Percentiles rank a stretch among this genome's conserved stretches.
Evolutionary conservation across 2,329 filamentous ascomycete genomes (phyloP).

Genomic region (Neofusicoccum cordaticola): DNA sequence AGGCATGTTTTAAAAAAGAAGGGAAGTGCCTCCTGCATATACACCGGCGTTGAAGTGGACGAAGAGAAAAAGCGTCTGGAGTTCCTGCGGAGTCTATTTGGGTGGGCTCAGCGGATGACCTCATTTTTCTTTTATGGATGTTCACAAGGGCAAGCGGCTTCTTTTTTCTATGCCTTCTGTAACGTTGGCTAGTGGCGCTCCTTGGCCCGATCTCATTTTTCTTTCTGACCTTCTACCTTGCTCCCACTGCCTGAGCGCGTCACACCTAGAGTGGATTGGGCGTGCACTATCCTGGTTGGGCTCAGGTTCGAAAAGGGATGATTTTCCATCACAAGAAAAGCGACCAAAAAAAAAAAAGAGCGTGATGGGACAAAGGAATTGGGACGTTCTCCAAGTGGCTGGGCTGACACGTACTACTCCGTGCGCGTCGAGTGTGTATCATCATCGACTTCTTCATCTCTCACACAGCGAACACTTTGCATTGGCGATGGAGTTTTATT

Average conservation of each 20-base stretch:
- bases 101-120: background rate
- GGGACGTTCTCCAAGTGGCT: background rate
- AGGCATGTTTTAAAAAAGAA: constrained; percentile 2
- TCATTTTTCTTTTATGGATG: background rate
- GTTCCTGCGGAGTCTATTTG: background rate
- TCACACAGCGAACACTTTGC: constrained; percentile 4
- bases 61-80: constrained; percentile 13
- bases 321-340: background rate
- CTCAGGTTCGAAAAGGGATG: background rate
- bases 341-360: background rate
- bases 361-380: background rate
- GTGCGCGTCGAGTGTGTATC: background rate
- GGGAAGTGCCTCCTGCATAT: constrained; percentile 9
- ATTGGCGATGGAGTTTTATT: constrained; percentile 7
- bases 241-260: background rate
- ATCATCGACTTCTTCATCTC: constrained; percentile 5
- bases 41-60: constrained; percentile 11
- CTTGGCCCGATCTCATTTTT: background rate
- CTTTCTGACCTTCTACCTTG: background rate
- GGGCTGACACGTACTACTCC: background rate
- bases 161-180: background rate
- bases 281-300: background rate
- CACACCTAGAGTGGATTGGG: background rate
- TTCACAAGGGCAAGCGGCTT: background rate
- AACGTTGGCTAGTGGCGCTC: background rate